These are phyloP conservation scores for Colletotrichum godetiae DNA, from an alignment of 2,329 filamentous ascomycete genomes.

Conservation along the genomic window DNA sequence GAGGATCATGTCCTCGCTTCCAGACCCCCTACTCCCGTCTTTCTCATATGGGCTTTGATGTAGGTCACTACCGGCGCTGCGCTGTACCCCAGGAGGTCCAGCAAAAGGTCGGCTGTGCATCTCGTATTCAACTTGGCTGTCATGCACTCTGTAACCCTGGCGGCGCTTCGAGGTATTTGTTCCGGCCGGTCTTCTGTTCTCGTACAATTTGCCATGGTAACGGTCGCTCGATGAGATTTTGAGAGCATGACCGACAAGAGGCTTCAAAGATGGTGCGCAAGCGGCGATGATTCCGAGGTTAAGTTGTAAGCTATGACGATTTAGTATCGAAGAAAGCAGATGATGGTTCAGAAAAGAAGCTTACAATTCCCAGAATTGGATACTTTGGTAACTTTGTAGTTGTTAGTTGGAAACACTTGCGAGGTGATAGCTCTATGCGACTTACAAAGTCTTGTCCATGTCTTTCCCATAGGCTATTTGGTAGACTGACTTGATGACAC, in stretches of 20 bases:
- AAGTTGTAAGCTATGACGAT: constrained; percentile 48
- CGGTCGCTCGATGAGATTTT: constrained; percentile 38
- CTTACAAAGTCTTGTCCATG: constrained; percentile 47
- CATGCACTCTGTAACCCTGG: constrained; percentile 13
- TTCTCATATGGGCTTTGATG: not conserved
- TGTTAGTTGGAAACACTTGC: not conserved
- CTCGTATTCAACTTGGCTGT: constrained; percentile 8
- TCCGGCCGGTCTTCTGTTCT: constrained; percentile 5
- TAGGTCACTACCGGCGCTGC: not conserved
- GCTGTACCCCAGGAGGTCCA: not conserved
- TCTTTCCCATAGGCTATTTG: constrained; percentile 46
- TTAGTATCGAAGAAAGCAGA: not conserved
- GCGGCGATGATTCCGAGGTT: constrained; percentile 52
- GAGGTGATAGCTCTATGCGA: not conserved
- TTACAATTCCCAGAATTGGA: constrained; percentile 48
- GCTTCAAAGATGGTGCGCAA: constrained; percentile 52
- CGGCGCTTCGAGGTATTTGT: constrained; percentile 19
- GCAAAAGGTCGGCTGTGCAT: constrained; percentile 13
- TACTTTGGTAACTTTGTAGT: constrained; percentile 33
- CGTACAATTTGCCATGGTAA: constrained; percentile 16
- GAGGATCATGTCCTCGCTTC: constrained; percentile 24
- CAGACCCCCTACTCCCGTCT: not conserved
- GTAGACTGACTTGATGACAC: constrained; percentile 50
- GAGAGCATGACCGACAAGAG: constrained; percentile 46
- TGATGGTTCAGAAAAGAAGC: constrained; percentile 20